A percentile compares a stretch with the other conserved stretches of the same genome.
These are phyloP conservation scores for Mortierella sp. DNA, from an alignment of 371 early-diverging fungal species.

Conservation along the genomic window DNA sequence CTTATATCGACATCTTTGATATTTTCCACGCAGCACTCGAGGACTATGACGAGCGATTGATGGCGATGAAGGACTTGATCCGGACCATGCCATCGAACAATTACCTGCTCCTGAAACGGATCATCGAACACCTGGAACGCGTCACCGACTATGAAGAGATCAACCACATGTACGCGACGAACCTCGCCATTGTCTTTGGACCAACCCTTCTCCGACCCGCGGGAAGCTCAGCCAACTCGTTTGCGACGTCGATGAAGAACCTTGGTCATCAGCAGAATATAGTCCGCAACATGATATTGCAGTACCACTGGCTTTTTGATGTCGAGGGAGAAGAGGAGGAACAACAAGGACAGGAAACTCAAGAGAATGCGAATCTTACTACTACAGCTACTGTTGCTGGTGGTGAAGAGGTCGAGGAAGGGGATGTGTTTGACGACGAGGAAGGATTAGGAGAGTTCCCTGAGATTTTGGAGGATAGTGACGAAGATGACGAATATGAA, in stretches of 20 bases:
- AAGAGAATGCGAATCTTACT: conserved; percentile 4
- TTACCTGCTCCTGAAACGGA: conserved; percentile 74
- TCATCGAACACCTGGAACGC: conserved; percentile 84
- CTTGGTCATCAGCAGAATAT: conserved; percentile 84
- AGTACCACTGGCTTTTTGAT: conserved; percentile 88
- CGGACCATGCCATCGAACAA: conserved; percentile 77
- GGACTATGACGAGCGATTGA: conserved; percentile 83
- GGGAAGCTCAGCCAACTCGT: conserved; percentile 77
- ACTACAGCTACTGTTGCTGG: neutral
- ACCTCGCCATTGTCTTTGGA: conserved; percentile 89
- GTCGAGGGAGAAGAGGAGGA: conserved; percentile 69
- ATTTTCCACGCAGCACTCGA: conserved; percentile 71
- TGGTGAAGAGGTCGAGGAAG: conserved; percentile 25
- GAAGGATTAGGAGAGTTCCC: conserved; percentile 32
- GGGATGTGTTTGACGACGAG: conserved; percentile 18
- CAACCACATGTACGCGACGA: conserved; percentile 91
- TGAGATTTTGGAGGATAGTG: conserved; percentile 32
- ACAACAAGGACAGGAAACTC: conserved; percentile 34
- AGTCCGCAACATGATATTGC: conserved; percentile 83
- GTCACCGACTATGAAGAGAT: conserved; percentile 86
- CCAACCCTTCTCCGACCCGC: conserved; percentile 83
- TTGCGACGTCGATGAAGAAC: conserved; percentile 83
- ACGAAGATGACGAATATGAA: conserved; percentile 25
- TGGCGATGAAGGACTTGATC: conserved; percentile 79
- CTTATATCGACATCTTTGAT: neutral